Percentiles rank a stretch among this genome's conserved stretches.
Evolutionary conservation across 345 rosid species (phyloP).

Genomic region (Aquilaria malaccensis): DNA sequence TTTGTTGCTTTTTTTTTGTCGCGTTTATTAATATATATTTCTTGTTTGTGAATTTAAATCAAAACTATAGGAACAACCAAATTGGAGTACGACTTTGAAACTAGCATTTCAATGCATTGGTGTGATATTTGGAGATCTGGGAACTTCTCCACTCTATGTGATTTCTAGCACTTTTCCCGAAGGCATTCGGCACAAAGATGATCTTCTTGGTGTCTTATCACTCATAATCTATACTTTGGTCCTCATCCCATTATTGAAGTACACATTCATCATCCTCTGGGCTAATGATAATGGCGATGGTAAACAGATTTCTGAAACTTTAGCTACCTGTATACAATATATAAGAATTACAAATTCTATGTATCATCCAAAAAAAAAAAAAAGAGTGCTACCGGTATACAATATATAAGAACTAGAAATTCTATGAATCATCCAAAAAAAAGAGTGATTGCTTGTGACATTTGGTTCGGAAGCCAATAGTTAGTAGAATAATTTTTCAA

Average conservation of each 20-base stretch:
- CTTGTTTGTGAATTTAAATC: too few species aligned
- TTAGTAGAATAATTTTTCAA: too few species aligned
- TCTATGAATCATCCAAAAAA: too few species aligned
- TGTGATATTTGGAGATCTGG: constrained; percentile 11
- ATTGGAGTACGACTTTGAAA: constrained; percentile 2
- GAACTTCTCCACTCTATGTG: constrained; percentile 13
- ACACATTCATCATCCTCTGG: constrained; percentile 8
- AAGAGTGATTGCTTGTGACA: too few species aligned
- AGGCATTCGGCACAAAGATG: constrained; percentile 2
- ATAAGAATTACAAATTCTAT: too few species aligned
- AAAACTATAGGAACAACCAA: background rate
- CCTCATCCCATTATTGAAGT: constrained; percentile 10
- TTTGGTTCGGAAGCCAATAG: too few species aligned
- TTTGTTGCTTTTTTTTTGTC: too few species aligned
- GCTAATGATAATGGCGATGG: constrained; percentile 19
- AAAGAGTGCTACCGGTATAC: too few species aligned
- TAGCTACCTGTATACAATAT: background rate
- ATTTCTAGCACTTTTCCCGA: background rate
- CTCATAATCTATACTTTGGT: constrained; percentile 11
- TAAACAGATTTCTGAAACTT: background rate
- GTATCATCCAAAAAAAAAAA: too few species aligned
- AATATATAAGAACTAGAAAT: too few species aligned
- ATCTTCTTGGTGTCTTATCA: constrained; percentile 7
- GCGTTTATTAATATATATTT: too few species aligned
- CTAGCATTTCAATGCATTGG: constrained; percentile 18